phyloP scores from a whole-genome alignment of 257 asterid genomes.

The Nicotiana obtusifolia region DNA sequence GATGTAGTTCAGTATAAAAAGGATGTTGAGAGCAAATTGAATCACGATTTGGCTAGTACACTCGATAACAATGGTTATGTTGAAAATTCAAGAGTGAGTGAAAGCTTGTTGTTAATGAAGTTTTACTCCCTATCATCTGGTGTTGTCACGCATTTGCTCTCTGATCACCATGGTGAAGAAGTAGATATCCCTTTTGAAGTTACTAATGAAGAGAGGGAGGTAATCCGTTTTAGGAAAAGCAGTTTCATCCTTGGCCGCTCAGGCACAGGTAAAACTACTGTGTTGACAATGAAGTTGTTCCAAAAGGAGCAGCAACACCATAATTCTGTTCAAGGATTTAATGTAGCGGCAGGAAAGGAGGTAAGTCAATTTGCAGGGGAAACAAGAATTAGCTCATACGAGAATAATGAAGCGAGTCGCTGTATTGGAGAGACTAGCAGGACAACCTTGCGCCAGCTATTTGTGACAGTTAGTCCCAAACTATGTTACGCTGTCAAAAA shows the following conservation, averaged over 20 bases:
- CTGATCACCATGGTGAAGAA: slow-evolving; percentile 38
- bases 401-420: background rate
- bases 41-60: background rate
- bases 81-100: slow-evolving; percentile 54
- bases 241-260: slow-evolving; percentile 66
- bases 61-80: slow-evolving; percentile 19
- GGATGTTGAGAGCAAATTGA: background rate
- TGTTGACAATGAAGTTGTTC: slow-evolving; percentile 49
- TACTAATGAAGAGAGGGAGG: slow-evolving; percentile 51
- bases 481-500: slow-evolving; percentile 63
- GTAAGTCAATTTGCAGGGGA: background rate
- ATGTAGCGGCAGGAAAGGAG: background rate
- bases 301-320: slow-evolving; percentile 39
- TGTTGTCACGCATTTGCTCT: slow-evolving; percentile 46
- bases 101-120: slow-evolving; percentile 58
- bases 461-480: slow-evolving; percentile 66
- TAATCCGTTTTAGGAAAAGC: slow-evolving; percentile 36
- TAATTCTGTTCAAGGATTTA: slow-evolving; percentile 29
- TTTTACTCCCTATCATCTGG: slow-evolving; percentile 52
- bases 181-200: slow-evolving; percentile 59
- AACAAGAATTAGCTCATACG: background rate
- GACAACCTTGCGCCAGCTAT: slow-evolving; percentile 43
- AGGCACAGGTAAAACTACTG: slow-evolving; percentile 69
- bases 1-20: slow-evolving; percentile 33
- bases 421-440: background rate